Evolutionary conservation across 768 basidiomycete genomes (phyloP), one percentile per base, ranked within the genome.

Genomic region (Scleroderma bovista): DNA sequence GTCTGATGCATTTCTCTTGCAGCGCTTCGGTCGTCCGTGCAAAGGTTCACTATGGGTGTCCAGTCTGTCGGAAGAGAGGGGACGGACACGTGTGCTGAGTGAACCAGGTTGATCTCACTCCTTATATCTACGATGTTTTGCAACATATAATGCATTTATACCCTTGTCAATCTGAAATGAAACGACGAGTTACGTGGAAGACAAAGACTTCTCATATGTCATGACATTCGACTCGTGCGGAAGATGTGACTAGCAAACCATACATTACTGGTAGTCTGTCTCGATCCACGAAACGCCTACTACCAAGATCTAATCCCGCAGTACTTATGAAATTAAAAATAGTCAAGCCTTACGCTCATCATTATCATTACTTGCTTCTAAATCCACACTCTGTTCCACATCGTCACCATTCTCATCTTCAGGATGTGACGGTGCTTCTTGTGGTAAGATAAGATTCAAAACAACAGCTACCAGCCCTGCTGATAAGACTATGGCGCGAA

Each of bases 21-120:
- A 90, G 88, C 53, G 84, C 88, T 32, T 82, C 88, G 4, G 78
- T 84, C 57, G 74, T 91, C 20, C 77, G 83, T 19, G 76, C 83
- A 22, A 77, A 75, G 53, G 67, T 92, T 10, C 69, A 69, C 32
- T 73, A 83, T 34, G 83, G 86, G 2, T 94, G 91, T 66, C 92
- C 91, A 3, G 81, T 89, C 0, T 93, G 92, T 68, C 74, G 78
- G 57, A 74, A 76, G 62, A 73, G 70, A 52, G 74, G 72, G 19
- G 81, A 86, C 55, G 83, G 79, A 12, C 57, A 64, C 46, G 54
- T 69, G 17, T 45, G 44, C 20, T 45, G 44, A 45, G 9, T 29
- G 5, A 9, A 5, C 26, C 26, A 9, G 9, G 26, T 29, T 9
- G 26, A 29, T 29, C 4, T 29, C 26, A n/a, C n/a, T n/a, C n/a